These are phyloP conservation scores for Aphanomyces invadans DNA, from an alignment of 352 stramenopile species.

Conservation along the genomic window DNA sequence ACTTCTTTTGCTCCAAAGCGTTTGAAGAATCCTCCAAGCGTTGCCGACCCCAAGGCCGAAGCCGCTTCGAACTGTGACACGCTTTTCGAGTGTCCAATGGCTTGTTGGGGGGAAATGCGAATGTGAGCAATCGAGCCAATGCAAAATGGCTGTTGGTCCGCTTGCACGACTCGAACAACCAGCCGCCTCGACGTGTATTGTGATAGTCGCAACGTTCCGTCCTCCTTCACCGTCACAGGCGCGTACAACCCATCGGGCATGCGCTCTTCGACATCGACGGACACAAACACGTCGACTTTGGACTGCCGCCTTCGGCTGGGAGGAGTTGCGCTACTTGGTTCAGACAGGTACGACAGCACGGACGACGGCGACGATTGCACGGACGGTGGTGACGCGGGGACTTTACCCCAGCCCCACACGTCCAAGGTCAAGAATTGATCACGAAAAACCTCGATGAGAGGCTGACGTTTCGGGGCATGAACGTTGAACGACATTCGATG, in stretches of 20 bases:
- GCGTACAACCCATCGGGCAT: slow-evolving; percentile 55
- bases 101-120: slow-evolving; percentile 34
- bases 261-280: slow-evolving; percentile 65
- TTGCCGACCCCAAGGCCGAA: neutral
- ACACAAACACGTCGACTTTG: slow-evolving; percentile 56
- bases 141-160: slow-evolving; percentile 47
- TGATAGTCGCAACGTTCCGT: slow-evolving; percentile 56
- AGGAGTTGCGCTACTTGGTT: no score
- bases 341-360: neutral
- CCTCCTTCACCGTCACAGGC: slow-evolving; percentile 55
- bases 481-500: neutral
- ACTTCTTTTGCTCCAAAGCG: slow-evolving; percentile 4
- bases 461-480: neutral
- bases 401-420: slow-evolving; percentile 16
- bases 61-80: slow-evolving; percentile 6
- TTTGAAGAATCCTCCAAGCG: slow-evolving; percentile 16
- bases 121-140: slow-evolving; percentile 40
- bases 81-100: slow-evolving; percentile 3
- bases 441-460: neutral
- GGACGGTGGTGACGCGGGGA: neutral
- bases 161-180: slow-evolving; percentile 55
- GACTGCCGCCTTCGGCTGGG: neutral
- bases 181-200: slow-evolving; percentile 49
- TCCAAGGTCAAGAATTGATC: neutral
- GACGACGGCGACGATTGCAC: neutral